Conservation (phyloP, 345 rosid genomes). For the Tarenaya hassleriana region DNA sequence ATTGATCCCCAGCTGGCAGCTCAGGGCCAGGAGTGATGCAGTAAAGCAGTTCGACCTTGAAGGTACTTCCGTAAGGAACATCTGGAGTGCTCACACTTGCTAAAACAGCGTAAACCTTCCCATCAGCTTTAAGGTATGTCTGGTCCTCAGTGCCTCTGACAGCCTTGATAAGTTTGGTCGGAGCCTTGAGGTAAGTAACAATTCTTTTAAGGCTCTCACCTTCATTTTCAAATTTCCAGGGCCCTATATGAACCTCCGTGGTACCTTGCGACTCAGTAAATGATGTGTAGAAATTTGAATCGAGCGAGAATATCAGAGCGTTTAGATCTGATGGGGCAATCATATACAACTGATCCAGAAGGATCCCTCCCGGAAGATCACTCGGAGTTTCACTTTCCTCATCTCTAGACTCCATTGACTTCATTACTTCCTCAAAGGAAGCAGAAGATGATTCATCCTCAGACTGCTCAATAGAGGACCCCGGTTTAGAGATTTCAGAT, state of each 20-base stretch:
- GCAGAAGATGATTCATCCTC: constrained; percentile 48
- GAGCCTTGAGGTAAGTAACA: constrained; percentile 64
- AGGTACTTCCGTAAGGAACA: constrained; percentile 75
- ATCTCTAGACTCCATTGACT: constrained; percentile 57
- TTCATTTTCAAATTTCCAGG: constrained; percentile 63
- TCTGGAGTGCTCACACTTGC: constrained; percentile 76
- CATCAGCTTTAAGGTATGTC: constrained; percentile 63
- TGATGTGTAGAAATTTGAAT: constrained; percentile 52
- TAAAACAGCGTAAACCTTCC: constrained; percentile 58
- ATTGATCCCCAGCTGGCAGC: constrained; percentile 65
- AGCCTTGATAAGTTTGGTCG: constrained; percentile 74
- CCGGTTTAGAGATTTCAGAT: constrained; percentile 37
- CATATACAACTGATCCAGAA: constrained; percentile 63
- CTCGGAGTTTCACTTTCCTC: constrained; percentile 56
- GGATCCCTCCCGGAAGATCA: constrained; percentile 78
- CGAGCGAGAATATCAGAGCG: constrained; percentile 59
- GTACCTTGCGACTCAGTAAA: constrained; percentile 66
- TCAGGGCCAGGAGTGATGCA: constrained; percentile 76
- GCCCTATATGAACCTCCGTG: constrained; percentile 63
- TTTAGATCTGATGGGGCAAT: constrained; percentile 60
- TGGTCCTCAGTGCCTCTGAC: constrained; percentile 86
- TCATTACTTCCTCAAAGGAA: constrained; percentile 60
- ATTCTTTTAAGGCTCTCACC: constrained; percentile 57
- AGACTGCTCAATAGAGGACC: constrained; percentile 33
- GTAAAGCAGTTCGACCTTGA: constrained; percentile 62